These are phyloP conservation scores for Xylaria sp. DNA, from an alignment of 2,329 filamentous ascomycete species.

Conservation along the genomic window DNA sequence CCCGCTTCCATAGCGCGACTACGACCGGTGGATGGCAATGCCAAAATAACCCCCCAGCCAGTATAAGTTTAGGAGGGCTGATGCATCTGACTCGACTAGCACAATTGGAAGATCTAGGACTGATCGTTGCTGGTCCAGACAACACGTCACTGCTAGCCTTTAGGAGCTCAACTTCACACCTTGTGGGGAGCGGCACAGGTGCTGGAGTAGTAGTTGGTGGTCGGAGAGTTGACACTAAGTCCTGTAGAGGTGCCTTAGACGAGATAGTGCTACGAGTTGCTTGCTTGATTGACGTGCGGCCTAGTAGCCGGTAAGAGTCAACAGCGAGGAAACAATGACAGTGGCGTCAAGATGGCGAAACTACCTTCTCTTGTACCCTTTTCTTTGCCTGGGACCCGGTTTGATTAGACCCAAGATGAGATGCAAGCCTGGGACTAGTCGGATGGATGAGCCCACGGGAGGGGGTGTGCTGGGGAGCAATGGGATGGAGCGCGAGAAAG, in stretches of 20 bases:
- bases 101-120: constrained; percentile 14
- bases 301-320: constrained; percentile 21
- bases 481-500: constrained; percentile 11
- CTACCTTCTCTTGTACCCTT: constrained; percentile 20
- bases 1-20: constrained; percentile 36
- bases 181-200: constrained; percentile 4
- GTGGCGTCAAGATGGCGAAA: constrained; percentile 27
- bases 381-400: constrained; percentile 12
- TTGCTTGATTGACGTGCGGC: constrained; percentile 17
- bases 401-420: constrained; percentile 24
- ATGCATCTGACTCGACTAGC: constrained; percentile 32
- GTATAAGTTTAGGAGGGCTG: constrained; percentile 26
- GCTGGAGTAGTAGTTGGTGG: constrained; percentile 1
- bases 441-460: constrained; percentile 20
- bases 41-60: constrained; percentile 31
- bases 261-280: constrained; percentile 14
- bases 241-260: constrained; percentile 15
- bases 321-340: constrained; percentile 15
- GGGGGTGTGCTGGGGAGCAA: constrained; percentile 11
- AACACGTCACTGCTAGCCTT: constrained; percentile 10
- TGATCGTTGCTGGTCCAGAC: constrained; percentile 14
- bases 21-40: constrained; percentile 28
- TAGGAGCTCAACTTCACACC: constrained; percentile 6
- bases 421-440: constrained; percentile 12
- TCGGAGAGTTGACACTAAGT: constrained; percentile 19